Evolutionary conservation across 2,329 filamentous ascomycete genomes (phyloP).

Genomic region (Aspergillus sojae): DNA sequence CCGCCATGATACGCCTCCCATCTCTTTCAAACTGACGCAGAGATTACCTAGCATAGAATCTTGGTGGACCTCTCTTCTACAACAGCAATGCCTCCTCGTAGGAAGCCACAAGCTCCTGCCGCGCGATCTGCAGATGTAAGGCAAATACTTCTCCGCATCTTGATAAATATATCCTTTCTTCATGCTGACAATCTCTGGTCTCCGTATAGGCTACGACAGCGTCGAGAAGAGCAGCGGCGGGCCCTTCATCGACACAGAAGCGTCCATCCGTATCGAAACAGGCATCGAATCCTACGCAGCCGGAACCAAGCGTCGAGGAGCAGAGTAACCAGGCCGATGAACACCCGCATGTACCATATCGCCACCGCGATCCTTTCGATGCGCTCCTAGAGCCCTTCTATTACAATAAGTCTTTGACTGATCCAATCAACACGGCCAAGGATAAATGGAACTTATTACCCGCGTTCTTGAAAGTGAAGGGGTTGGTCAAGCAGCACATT

Average conservation of each 20-base stretch:
- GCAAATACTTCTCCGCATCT: slow-evolving; percentile 30
- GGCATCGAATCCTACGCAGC: slow-evolving; percentile 20
- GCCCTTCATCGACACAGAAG: slow-evolving; percentile 29
- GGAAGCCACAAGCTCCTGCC: slow-evolving; percentile 36
- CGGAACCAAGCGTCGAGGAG: slow-evolving; percentile 20
- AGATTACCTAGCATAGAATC: not conserved
- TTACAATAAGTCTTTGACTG: slow-evolving; percentile 67
- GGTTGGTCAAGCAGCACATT: slow-evolving; percentile 94
- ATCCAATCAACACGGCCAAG: slow-evolving; percentile 68
- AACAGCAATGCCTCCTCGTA: slow-evolving; percentile 40
- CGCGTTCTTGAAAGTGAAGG: slow-evolving; percentile 97
- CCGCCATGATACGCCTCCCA: slow-evolving; percentile 16
- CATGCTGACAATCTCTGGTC: slow-evolving; percentile 16
- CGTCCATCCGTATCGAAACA: slow-evolving; percentile 31
- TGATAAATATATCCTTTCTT: slow-evolving; percentile 1
- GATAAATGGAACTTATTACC: slow-evolving; percentile 98
- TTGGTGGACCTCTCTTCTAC: slow-evolving; percentile 2
- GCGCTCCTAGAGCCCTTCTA: slow-evolving; percentile 71
- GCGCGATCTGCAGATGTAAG: slow-evolving; percentile 35
- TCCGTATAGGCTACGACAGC: slow-evolving; percentile 17
- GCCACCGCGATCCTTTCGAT: slow-evolving; percentile 54
- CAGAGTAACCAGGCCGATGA: slow-evolving; percentile 22
- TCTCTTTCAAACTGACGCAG: not conserved
- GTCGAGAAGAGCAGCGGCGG: slow-evolving; percentile 20
- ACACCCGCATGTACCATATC: slow-evolving; percentile 26